Percentiles rank a stretch among this genome's conserved stretches.
Conservation (phyloP, 768 basidiomycete genomes). For the Auriscalpium orientale region DNA sequence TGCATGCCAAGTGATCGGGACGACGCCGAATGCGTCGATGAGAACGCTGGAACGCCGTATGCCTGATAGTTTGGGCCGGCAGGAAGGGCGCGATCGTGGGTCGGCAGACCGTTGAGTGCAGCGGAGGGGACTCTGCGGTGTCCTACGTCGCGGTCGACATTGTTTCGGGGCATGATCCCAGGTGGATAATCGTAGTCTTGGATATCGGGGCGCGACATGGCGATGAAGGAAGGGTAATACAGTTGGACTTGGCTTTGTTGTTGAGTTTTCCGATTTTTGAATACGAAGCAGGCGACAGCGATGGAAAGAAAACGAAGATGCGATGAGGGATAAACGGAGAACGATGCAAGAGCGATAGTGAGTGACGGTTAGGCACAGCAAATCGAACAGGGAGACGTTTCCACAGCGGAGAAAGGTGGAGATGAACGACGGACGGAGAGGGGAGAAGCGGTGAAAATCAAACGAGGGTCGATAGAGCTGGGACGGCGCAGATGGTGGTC, state of each 20-base stretch:
- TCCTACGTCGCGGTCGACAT: background rate
- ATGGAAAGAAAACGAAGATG: constrained; percentile 1
- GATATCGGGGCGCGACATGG: constrained; percentile 6
- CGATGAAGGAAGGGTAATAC: background rate
- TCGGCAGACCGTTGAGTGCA: background rate
- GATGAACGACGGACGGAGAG: constrained; percentile 22
- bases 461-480: constrained; percentile 15
- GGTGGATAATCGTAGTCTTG: constrained; percentile 2
- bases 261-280: background rate
- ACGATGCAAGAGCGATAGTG: constrained; percentile 24
- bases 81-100: constrained; percentile 1
- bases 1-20: constrained; percentile 30
- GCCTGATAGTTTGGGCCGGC: constrained; percentile 15
- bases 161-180: background rate
- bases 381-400: constrained; percentile 23
- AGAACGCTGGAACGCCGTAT: constrained; percentile 8
- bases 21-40: constrained; percentile 21
- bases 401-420: constrained; percentile 25
- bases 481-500: no score
- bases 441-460: constrained; percentile 21
- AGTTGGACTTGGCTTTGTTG: background rate
- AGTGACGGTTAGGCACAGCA: constrained; percentile 23
- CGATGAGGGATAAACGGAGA: constrained; percentile 24
- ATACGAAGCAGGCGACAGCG: background rate
- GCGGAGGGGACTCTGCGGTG: background rate